Evolutionary conservation across 345 rosid genomes (phyloP).

Genomic region (Populus simonii): DNA sequence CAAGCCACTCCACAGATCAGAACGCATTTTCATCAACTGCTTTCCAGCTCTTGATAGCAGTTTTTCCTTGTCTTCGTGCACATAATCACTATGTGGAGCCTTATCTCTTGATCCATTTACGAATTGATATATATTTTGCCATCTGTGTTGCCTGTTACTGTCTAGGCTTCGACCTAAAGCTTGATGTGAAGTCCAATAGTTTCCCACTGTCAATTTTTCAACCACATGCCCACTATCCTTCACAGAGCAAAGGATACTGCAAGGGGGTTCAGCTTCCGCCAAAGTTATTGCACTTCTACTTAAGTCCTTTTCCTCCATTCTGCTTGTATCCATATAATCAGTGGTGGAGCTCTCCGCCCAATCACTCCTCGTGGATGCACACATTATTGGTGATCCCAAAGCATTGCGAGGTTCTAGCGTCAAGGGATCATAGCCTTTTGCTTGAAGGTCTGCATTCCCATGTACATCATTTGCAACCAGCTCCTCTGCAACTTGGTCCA

Average conservation of each 20-base stretch:
- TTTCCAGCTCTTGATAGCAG: conserved; percentile 33
- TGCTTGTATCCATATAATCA: conserved; percentile 16
- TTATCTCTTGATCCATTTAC: conserved; percentile 25
- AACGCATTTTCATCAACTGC: conserved; percentile 37
- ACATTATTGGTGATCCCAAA: conserved; percentile 28
- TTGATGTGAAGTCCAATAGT: conserved; percentile 26
- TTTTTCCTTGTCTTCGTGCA: conserved; percentile 36
- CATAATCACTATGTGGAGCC: conserved; percentile 32
- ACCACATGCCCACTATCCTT: conserved; percentile 30
- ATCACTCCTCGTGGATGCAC: conserved; percentile 23
- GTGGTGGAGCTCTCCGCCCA: conserved; percentile 35
- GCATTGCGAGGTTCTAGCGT: conserved; percentile 33
- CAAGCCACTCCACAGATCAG: conserved; percentile 21
- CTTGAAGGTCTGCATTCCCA: conserved; percentile 23
- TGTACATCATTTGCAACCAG: conserved; percentile 30
- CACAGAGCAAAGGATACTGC: conserved; percentile 8
- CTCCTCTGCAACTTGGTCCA: conserved; percentile 50
- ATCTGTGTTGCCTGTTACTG: conserved; percentile 27
- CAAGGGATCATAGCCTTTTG: conserved; percentile 33
- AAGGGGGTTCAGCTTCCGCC: conserved; percentile 17
- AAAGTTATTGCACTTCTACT: conserved; percentile 20
- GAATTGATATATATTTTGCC: conserved; percentile 30
- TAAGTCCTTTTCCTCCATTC: conserved; percentile 10
- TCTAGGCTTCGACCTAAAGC: conserved; percentile 30
- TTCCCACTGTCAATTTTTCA: conserved; percentile 42